These are phyloP conservation scores for Teratosphaeria viscida DNA, from an alignment of 2,329 filamentous ascomycete genomes.

Conservation along the genomic window DNA sequence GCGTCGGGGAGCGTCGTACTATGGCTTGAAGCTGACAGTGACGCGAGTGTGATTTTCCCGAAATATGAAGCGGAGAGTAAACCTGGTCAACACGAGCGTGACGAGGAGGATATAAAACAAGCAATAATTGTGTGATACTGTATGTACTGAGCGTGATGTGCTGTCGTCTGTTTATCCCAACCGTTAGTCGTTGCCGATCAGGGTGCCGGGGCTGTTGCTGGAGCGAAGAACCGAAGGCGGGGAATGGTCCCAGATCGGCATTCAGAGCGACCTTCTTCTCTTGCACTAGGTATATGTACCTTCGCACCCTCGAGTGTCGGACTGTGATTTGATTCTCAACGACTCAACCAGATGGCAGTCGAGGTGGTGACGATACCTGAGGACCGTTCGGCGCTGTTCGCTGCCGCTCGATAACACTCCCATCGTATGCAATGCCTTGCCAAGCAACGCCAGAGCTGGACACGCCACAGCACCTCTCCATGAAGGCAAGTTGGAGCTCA, in stretches of 20 bases:
- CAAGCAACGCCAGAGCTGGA: neutral
- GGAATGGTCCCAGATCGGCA: neutral
- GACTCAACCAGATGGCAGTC: neutral
- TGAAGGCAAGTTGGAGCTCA: neutral
- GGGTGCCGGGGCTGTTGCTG: neutral
- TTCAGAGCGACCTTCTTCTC: neutral
- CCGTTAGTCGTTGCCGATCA: neutral
- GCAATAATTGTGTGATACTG: neutral
- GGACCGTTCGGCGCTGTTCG: neutral
- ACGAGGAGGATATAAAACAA: neutral
- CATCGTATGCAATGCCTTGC: neutral
- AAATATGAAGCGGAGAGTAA: neutral
- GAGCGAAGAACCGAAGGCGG: neutral
- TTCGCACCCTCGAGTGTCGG: no score
- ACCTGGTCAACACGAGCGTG: neutral
- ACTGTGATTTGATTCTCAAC: no score
- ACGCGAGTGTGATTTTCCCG: neutral
- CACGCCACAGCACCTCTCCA: neutral
- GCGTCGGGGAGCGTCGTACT: neutral
- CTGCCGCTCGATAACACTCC: neutral
- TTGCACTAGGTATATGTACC: neutral
- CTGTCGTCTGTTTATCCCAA: neutral
- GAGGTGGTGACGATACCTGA: neutral
- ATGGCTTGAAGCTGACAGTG: neutral
- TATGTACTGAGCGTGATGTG: neutral